Conservation (phyloP, 2,329 filamentous ascomycete genomes). For the Phaeosphaeria sp. region DNA sequence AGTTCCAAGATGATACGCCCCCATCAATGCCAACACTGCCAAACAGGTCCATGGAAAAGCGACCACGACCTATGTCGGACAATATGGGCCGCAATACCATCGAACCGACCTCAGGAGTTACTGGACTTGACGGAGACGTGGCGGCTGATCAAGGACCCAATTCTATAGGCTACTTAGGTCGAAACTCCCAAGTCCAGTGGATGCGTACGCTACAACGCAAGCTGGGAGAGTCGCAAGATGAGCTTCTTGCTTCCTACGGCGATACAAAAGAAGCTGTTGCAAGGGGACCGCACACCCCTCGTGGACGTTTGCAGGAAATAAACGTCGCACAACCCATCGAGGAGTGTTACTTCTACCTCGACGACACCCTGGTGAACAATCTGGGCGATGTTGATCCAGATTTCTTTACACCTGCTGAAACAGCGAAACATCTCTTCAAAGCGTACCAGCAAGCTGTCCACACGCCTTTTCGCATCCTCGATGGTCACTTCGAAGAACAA, state of each 20-base stretch:
- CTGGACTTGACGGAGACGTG: slow-evolving; percentile 38
- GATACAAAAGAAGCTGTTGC: slow-evolving; percentile 10
- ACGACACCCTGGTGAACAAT: slow-evolving; percentile 35
- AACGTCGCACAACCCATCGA: slow-evolving; percentile 22
- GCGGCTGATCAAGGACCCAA: slow-evolving; percentile 29
- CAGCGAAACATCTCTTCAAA: slow-evolving; percentile 40
- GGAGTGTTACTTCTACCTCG: slow-evolving; percentile 43
- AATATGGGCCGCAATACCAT: not conserved
- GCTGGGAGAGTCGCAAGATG: slow-evolving; percentile 6
- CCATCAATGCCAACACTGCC: not conserved
- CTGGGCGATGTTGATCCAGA: slow-evolving; percentile 30
- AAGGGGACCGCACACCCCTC: slow-evolving; percentile 23
- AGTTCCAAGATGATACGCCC: slow-evolving; percentile 12
- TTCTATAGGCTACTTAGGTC: slow-evolving; percentile 42
- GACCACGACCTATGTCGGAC: slow-evolving; percentile 4
- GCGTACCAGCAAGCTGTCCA: slow-evolving; percentile 27
- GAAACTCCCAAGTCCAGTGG: slow-evolving; percentile 44
- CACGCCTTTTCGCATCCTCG: slow-evolving; percentile 32
- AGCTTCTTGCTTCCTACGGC: slow-evolving; percentile 28
- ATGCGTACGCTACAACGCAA: slow-evolving; percentile 36
- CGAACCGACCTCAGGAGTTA: slow-evolving; percentile 22
- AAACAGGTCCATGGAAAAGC: slow-evolving; percentile 7
- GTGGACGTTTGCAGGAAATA: slow-evolving; percentile 14
- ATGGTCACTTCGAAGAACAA: slow-evolving; percentile 26
- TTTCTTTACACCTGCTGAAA: slow-evolving; percentile 38